phyloP scores from a whole-genome alignment of 495 filamentous ascomycete genomes.

The Lasiosphaeriaceae sp. region DNA sequence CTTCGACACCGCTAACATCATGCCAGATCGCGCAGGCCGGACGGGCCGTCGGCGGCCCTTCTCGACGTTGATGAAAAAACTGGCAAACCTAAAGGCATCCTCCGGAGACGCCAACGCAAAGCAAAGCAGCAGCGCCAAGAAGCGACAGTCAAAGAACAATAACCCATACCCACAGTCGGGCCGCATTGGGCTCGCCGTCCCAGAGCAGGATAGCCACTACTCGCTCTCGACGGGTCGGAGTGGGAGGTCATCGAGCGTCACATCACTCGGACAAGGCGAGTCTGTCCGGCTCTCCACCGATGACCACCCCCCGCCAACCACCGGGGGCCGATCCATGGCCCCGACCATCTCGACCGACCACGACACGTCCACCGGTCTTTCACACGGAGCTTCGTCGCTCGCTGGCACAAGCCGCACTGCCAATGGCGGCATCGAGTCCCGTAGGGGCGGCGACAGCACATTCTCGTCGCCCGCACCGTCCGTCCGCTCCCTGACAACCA shows the following conservation, averaged over 20 bases:
- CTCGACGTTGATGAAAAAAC: constrained; percentile 88
- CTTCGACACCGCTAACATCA: constrained; percentile 23
- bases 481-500: constrained; percentile 86
- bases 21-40: constrained; percentile 42
- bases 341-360: constrained; percentile 79
- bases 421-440: constrained; percentile 60
- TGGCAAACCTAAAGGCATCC: constrained; percentile 73
- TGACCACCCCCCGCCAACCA: constrained; percentile 52
- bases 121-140: constrained; percentile 46
- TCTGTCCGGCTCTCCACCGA: constrained; percentile 58
- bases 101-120: constrained; percentile 35
- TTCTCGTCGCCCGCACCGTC: constrained; percentile 94
- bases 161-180: constrained; percentile 78
- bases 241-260: constrained; percentile 29
- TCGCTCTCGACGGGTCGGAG: constrained; percentile 53
- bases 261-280: constrained; percentile 40
- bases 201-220: constrained; percentile 50
- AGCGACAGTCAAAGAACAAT: constrained; percentile 62
- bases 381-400: constrained; percentile 63
- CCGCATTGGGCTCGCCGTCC: constrained; percentile 30
- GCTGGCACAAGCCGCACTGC: constrained; percentile 62
- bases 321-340: constrained; percentile 66
- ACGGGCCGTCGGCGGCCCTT: constrained; percentile 74
- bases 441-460: constrained; percentile 74
- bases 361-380: constrained; percentile 68